Evolutionary conservation across 768 basidiomycete species (phyloP).

Genomic region (Leccinum subtestaceum): DNA sequence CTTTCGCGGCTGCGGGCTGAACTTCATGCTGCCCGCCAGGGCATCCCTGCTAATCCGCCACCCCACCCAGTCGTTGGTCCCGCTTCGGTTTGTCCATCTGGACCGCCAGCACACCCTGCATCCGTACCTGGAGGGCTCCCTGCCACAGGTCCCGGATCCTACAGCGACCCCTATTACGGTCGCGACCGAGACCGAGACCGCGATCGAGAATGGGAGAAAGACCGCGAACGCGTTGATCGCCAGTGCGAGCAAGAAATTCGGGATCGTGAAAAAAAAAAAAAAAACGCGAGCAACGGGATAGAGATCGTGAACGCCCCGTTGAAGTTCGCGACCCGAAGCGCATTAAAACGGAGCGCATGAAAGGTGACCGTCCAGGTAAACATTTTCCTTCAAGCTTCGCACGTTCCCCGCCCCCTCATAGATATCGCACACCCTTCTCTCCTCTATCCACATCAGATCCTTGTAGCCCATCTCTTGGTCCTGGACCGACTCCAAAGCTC

Average conservation of each 20-base stretch:
- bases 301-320: conserved; percentile 46
- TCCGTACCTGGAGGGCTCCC: conserved; percentile 31
- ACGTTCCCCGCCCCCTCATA: conserved; percentile 35
- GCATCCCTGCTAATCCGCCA: conserved; percentile 33
- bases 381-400: conserved; percentile 21
- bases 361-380: conserved; percentile 44
- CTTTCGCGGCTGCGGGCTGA: conserved; percentile 68
- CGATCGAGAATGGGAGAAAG: conserved; percentile 42
- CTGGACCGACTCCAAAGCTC: conserved; percentile 40
- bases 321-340: conserved; percentile 58
- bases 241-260: conserved; percentile 40
- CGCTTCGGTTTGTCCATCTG: conserved; percentile 33
- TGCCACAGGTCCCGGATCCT: conserved; percentile 30
- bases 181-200: conserved; percentile 38
- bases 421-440: conserved; percentile 25
- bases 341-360: conserved; percentile 52
- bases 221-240: conserved; percentile 38
- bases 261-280: conserved; percentile 19
- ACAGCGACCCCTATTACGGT: conserved; percentile 38
- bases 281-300: conserved; percentile 37
- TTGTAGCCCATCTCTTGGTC: conserved; percentile 37
- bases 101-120: conserved; percentile 32
- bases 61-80: conserved; percentile 35
- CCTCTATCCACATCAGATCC: conserved; percentile 30
- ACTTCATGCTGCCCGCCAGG: conserved; percentile 51